Base-by-base conservation (phyloP, 495 filamentous ascomycete species). In the Aspergillus coremiiformis region DNA sequence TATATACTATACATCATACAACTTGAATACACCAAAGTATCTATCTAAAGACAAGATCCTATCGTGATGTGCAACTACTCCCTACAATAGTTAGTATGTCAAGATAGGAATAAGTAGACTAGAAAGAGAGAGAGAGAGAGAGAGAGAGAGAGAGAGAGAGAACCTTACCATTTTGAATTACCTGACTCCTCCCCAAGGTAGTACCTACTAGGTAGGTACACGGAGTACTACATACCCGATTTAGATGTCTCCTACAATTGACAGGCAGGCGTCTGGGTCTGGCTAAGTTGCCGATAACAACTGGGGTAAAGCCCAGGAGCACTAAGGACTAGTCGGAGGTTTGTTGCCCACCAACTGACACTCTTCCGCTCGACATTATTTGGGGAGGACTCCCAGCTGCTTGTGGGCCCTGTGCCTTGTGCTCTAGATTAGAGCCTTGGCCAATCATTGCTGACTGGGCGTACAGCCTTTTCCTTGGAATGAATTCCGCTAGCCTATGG, bases 391-490 rank as follows among this genome's bases (percentile, higher is more conserved):
- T 47, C 35, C n/a, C 37, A 45, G 49, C 39, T 52, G 57, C 49
- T n/a, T n/a, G n/a, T n/a, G n/a, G n/a, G n/a, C n/a, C n/a, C 49
- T 55, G 56, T 55, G 47, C 47, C 48, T 56, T 51, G 27, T 24
- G 41, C 41, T 22, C 43, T 51, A 51, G 48, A 41, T 43, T 46
- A 56, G 50, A 51, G 53, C 35, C 53, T 55, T 48, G 47, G 26
- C 57, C 57, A 59, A 59, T 59, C 39, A 56, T 21, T 23, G 32
- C 5, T 30, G n/a, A 39, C 22, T 27, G 43, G 39, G 26, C 39
- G 26, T 21, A 43, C 37, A 51, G 47, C 47, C 44, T 51, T 44
- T 27, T 43, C 44, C 48, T 58, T 54, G 52, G 44, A 44, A 33
- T 21, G 42, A 45, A 49, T 32, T 37, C 44, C 47, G 21, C 54